A percentile compares a stretch with the other conserved stretches of the same genome.
These are phyloP conservation scores for Pythium periplocum DNA, from an alignment of 352 stramenopile genomes.

Conservation along the genomic window DNA sequence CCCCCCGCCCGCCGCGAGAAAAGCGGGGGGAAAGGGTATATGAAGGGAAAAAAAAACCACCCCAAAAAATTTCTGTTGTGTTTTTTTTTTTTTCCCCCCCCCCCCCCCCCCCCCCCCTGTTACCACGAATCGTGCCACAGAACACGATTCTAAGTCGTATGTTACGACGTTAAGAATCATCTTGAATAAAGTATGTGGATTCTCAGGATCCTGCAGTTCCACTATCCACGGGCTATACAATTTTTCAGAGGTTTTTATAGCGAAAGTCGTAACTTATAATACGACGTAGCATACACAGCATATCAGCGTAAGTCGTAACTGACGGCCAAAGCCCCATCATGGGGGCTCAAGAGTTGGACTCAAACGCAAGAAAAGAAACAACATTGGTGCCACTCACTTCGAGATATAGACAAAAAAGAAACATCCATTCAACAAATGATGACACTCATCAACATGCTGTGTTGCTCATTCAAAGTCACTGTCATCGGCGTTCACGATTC, in stretches of 20 bases:
- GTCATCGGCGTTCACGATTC: background rate
- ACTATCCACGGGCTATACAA: background rate
- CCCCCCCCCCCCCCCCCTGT: no score
- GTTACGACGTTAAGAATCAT: constrained; percentile 1
- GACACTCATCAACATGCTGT: background rate
- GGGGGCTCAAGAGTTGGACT: background rate
- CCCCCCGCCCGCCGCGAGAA: no score
- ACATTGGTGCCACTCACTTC: background rate
- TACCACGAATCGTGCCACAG: constrained; percentile 1
- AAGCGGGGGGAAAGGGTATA: no score
- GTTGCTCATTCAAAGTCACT: background rate
- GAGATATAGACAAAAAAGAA: background rate
- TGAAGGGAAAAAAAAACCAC: no score
- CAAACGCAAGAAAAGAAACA: background rate
- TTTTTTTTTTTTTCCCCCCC: no score
- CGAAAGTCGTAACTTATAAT: constrained; percentile 2
- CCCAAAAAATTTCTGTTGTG: no score
- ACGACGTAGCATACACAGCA: background rate
- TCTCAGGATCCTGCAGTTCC: background rate
- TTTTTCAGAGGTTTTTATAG: constrained; percentile 1
- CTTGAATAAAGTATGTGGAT: constrained; percentile 1
- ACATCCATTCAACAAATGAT: constrained; percentile 1
- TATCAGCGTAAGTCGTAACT: background rate
- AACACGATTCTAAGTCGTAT: background rate
- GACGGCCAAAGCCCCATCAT: no score